A percentile compares a stretch with the other conserved stretches of the same genome.
Conservation (phyloP, 2,329 filamentous ascomycete species). For the Fusarium liriodendri region DNA sequence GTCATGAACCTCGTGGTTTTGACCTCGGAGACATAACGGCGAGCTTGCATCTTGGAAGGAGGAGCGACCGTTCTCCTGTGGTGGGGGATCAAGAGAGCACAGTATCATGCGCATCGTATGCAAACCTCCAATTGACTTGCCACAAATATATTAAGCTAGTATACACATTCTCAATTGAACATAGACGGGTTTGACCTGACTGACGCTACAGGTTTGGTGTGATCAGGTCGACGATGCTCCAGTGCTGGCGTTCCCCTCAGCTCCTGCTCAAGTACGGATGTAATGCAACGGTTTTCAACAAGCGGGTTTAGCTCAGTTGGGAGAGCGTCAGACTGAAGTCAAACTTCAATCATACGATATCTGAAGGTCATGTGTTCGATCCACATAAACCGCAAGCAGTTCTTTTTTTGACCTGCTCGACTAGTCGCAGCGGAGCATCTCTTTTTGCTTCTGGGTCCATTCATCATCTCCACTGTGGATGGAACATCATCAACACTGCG, state of each 20-base stretch:
- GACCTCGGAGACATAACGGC: not conserved
- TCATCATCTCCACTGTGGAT: not conserved
- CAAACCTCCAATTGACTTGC: not conserved
- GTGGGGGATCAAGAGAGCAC: not conserved
- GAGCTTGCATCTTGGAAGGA: not conserved
- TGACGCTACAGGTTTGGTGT: not conserved
- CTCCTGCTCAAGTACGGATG: not conserved
- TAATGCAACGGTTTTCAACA: not conserved
- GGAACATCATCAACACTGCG: not conserved
- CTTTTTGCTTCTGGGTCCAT: not conserved
- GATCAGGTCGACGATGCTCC: not conserved
- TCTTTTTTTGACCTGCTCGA: conserved; percentile 3
- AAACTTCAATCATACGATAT: conserved; percentile 40
- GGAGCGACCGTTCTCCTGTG: not conserved
- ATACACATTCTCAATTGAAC: not conserved
- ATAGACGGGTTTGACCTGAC: not conserved
- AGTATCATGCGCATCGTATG: not conserved
- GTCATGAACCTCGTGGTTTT: not conserved
- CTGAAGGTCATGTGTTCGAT: conserved; percentile 48
- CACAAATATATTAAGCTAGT: rapidly evolving
- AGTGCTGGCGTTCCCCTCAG: not conserved
- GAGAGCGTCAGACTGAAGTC: conserved; percentile 42
- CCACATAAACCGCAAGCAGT: conserved; percentile 43
- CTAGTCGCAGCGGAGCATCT: not conserved
- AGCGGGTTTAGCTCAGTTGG: conserved; percentile 48